Evolutionary conservation across 768 basidiomycete genomes (phyloP).

Genomic region (Candolleomyces aberdarensis): DNA sequence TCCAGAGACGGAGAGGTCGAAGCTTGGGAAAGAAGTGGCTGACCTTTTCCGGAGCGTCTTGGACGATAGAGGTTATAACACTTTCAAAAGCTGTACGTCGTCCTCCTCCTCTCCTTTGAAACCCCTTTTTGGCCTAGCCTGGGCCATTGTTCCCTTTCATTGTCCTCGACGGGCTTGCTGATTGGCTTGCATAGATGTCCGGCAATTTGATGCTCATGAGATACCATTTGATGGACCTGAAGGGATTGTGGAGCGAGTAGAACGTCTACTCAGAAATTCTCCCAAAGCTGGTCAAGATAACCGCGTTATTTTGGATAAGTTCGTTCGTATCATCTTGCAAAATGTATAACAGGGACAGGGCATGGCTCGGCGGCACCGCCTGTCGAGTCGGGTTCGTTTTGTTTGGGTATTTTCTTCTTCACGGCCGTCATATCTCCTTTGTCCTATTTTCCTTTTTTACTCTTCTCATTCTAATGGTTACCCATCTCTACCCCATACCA

Average conservation of each 20-base stretch:
- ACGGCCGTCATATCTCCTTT: background rate
- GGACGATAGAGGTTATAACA: slow-evolving; percentile 42
- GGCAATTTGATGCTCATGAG: slow-evolving; percentile 68
- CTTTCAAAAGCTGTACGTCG: slow-evolving; percentile 65
- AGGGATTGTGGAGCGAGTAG: slow-evolving; percentile 65
- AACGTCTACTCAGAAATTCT: slow-evolving; percentile 52
- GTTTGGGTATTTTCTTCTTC: background rate
- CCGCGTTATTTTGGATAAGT: slow-evolving; percentile 53
- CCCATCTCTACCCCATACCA: background rate
- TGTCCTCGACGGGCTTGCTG: background rate
- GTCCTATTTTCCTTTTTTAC: background rate
- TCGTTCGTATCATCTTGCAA: slow-evolving; percentile 57
- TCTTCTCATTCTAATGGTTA: background rate
- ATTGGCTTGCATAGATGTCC: slow-evolving; percentile 49
- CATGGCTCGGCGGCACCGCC: background rate
- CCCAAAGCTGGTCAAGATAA: slow-evolving; percentile 46
- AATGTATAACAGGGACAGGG: slow-evolving; percentile 30
- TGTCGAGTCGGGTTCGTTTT: background rate
- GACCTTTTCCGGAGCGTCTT: slow-evolving; percentile 45
- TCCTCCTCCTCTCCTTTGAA: slow-evolving; percentile 13
- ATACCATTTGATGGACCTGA: slow-evolving; percentile 74
- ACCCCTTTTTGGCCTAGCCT: background rate
- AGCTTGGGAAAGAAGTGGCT: slow-evolving; percentile 44
- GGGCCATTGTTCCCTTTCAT: background rate
- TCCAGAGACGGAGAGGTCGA: slow-evolving; percentile 27